These are phyloP conservation scores for Gymnopus androsaceus DNA, from an alignment of 1,284 basidiomycete species.

Conservation along the genomic window DNA sequence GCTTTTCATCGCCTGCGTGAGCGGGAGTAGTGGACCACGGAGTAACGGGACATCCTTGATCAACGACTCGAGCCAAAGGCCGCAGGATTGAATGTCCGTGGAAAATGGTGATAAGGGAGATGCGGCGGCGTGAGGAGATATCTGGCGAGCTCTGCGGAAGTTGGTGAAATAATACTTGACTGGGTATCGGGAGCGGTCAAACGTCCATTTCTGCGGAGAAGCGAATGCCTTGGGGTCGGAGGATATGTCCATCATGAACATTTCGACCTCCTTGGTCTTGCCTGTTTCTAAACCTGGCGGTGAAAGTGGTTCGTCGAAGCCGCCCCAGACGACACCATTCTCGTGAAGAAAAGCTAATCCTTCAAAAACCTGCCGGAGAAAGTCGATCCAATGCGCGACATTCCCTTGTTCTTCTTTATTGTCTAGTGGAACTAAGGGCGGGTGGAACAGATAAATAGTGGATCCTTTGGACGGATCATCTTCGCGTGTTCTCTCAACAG, in stretches of 20 bases:
- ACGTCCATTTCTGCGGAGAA: slow-evolving; percentile 21
- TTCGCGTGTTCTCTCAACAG: slow-evolving; percentile 39
- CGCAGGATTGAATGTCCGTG: slow-evolving; percentile 22
- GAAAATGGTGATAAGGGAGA: slow-evolving; percentile 3
- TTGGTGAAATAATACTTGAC: slow-evolving; percentile 51
- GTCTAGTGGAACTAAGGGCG: slow-evolving; percentile 42
- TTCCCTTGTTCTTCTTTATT: slow-evolving; percentile 19
- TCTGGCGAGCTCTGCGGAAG: slow-evolving; percentile 36
- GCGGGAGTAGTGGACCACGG: slow-evolving; percentile 37
- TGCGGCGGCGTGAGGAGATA: slow-evolving; percentile 13
- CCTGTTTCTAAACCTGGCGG: not conserved
- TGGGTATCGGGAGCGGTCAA: slow-evolving; percentile 44
- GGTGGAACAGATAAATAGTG: slow-evolving; percentile 24
- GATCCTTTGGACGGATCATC: not conserved
- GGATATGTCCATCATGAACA: slow-evolving; percentile 49
- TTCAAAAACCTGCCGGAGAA: slow-evolving; percentile 51
- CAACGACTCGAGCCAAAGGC: not conserved
- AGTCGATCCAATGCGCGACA: slow-evolving; percentile 50
- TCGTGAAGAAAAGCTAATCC: slow-evolving; percentile 55
- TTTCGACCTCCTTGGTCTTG: not conserved
- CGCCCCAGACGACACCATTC: slow-evolving; percentile 37
- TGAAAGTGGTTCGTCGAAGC: slow-evolving; percentile 4
- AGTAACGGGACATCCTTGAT: slow-evolving; percentile 32
- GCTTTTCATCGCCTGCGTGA: slow-evolving; percentile 35
- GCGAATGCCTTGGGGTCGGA: slow-evolving; percentile 17